A percentile compares a stretch with the other conserved stretches of the same genome.
phyloP scores from a whole-genome alignment of 2,329 filamentous ascomycete genomes.

The Colletotrichum spinosum region DNA sequence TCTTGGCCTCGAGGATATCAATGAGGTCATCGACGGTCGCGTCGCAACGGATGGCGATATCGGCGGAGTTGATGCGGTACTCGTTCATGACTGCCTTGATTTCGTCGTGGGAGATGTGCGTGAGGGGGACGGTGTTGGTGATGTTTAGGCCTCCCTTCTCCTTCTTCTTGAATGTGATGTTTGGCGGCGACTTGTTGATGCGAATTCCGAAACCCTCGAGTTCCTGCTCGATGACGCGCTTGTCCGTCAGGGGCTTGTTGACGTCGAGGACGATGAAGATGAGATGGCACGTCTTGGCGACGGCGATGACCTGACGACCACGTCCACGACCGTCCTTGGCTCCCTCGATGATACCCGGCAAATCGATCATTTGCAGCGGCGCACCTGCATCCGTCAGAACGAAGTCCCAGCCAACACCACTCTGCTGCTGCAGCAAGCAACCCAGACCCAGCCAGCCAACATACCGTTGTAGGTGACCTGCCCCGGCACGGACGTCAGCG shows the following conservation, averaged over 20 bases:
- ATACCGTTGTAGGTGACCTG: slow-evolving; percentile 92
- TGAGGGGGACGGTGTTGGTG: slow-evolving; percentile 91
- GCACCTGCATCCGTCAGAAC: slow-evolving; percentile 66
- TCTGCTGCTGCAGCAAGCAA: background rate
- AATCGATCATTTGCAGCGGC: slow-evolving; percentile 97
- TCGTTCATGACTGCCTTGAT: slow-evolving; percentile 98
- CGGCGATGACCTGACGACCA: slow-evolving; percentile 97
- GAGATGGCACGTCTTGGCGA: slow-evolving; percentile 97
- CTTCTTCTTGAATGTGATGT: slow-evolving; percentile 99
- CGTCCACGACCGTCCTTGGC: slow-evolving; percentile 98
- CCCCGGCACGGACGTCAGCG: slow-evolving; percentile 94
- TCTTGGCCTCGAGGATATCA: slow-evolving; percentile 93
- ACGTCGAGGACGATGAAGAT: slow-evolving; percentile 99
- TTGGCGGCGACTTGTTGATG: slow-evolving; percentile 96
- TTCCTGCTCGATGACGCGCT: slow-evolving; percentile 93
- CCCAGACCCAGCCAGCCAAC: slow-evolving; percentile 32
- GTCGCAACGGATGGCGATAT: slow-evolving; percentile 97
- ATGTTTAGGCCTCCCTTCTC: slow-evolving; percentile 98
- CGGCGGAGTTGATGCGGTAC: slow-evolving; percentile 95
- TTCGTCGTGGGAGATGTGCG: slow-evolving; percentile 94
- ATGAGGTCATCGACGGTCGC: slow-evolving; percentile 98
- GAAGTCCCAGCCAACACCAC: background rate
- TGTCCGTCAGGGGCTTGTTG: slow-evolving; percentile 97
- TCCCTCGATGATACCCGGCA: slow-evolving; percentile 98
- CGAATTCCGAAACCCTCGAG: slow-evolving; percentile 97